phyloP scores from a whole-genome alignment of 148 eudicot species.

The Rhododendron molle region DNA sequence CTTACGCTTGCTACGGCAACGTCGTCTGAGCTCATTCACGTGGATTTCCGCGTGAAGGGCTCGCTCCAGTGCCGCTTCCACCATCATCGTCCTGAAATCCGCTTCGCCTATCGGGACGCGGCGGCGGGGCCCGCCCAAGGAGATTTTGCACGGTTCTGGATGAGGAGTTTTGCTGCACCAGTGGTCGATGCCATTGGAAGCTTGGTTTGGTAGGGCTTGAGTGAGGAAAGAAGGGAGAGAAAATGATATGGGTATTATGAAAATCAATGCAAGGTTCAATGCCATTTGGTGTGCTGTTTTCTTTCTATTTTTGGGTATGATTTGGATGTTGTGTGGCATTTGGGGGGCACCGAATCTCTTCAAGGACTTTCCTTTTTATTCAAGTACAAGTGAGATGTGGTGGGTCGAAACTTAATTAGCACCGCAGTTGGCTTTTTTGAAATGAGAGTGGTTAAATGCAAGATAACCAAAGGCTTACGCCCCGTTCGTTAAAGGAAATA shows the following conservation, averaged over 20 bases:
- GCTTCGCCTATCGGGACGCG: conserved; percentile 25
- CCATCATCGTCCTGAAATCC: conserved; percentile 48
- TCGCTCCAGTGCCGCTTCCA: conserved; percentile 47
- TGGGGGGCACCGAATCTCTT: background rate
- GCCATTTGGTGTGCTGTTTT: background rate
- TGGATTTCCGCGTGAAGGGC: conserved; percentile 32
- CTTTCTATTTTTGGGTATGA: background rate
- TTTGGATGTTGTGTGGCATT: background rate
- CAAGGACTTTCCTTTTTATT: background rate
- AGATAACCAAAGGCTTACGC: too few relatives aligned
- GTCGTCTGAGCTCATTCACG: conserved; percentile 27
- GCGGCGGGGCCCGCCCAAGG: conserved; percentile 24
- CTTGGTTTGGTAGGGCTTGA: background rate
- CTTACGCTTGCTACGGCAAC: conserved; percentile 34
- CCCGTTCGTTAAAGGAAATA: too few relatives aligned
- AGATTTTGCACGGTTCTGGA: conserved; percentile 35
- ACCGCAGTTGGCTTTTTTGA: conserved; percentile 8
- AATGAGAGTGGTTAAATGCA: background rate
- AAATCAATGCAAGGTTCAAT: background rate
- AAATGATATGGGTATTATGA: background rate
- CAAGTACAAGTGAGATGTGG: background rate
- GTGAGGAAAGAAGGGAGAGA: background rate
- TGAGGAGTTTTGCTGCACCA: conserved; percentile 50
- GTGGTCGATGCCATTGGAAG: conserved; percentile 17
- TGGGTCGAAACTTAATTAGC: background rate